Base-by-base conservation (phyloP, 2,329 filamentous ascomycete genomes). In the Fusarium sp. region DNA sequence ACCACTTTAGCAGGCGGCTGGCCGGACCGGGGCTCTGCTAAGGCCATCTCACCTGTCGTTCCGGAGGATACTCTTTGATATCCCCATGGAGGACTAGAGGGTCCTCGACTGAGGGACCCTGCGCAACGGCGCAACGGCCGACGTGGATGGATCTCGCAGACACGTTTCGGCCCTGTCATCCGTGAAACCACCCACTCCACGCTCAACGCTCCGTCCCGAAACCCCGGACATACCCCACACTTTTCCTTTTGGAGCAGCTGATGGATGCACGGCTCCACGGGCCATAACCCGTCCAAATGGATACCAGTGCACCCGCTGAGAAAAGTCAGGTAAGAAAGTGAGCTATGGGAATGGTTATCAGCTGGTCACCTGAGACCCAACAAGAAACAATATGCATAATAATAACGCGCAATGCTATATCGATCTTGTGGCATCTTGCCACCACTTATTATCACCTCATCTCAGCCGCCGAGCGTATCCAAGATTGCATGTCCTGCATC, bases 101-200 rank as follows among this genome's bases (percentile, higher is more conserved):
- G 58, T 41, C 61, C 42, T 26, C 35, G 61, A 42, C 36, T 33
- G 59, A 51, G 41, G 38, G 62, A 28, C 57, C 51, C 65, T 65
- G 48, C 61, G 48, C 41, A 61, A 62, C 68, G 56, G 53, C 59
- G 59, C 54, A 61, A 68, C 61, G 54, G 54, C 57, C 53, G 56
- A 53, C 61, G 33, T 38, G 50, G 60, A 75, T 77, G 75, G 76
- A 75, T 72, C 76, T 75, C 31, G 47, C 28, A 61, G 63, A 61
- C 71, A 72, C 54, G 44, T 69, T 71, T 77, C 76, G 76, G 76
- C 69, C 76, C 76, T 78, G 65, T 63, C 76, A 78, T 78, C 76
- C 76, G 76, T 61, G 66, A 55, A 63, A 68, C 58, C 69, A 67
- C 67, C 63, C 62, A 67, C 65, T 76, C 57, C 62, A 58, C 41